Evolutionary conservation across 805 yeast genomes (phyloP), one percentile per base, ranked within the genome.

Genomic region (Candida taoyuanica): DNA sequence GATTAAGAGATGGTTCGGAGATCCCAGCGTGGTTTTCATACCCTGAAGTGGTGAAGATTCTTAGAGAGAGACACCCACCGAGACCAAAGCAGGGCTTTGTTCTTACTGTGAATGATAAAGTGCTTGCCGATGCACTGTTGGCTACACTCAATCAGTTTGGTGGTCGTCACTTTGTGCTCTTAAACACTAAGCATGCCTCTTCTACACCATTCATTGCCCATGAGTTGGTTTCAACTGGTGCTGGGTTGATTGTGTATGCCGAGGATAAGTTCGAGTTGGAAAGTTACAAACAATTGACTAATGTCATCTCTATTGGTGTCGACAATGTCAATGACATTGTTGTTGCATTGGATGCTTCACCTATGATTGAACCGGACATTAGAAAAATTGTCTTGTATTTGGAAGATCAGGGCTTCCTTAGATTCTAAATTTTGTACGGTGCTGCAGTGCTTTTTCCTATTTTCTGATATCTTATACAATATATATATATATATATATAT

Each of bases 21-120:
- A 91, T 89, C 52, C 98, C 98, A 47, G 93, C 78, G 59, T 89
- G 98, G 98, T 89, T 91, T 66, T 86, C 96, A 5, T 89, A 89
- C 66, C 96, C 96, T 3, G 97, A 89, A 64, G 96, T 91, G 37
- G 98, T 91, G 43, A 74, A 76, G 61, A 88, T 91, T 43, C 73
- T 89, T 54, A 81, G 98, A 60, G 91, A 86, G 54, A 77, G 89
- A 32, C 89, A 89, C 62, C 97, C 97, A 40, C 96, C 98, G 47
- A 79, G 97, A 65, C 76, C 72, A 42, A 62, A 72, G 42, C 98
- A 91, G 67, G 98, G 98, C 25, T 91, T 89, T 63, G 85, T 86
- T 7, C 67, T 88, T 37, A 72, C 80, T 44, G 67, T 87, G 37
- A 70, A 73, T 51, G 70, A 81, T 21, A 81, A 84, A 39, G 70